Evolutionary conservation across 345 rosid genomes (phyloP), one percentile per base, ranked within the genome.

Genomic region (Bruguiera gymnorhiza): DNA sequence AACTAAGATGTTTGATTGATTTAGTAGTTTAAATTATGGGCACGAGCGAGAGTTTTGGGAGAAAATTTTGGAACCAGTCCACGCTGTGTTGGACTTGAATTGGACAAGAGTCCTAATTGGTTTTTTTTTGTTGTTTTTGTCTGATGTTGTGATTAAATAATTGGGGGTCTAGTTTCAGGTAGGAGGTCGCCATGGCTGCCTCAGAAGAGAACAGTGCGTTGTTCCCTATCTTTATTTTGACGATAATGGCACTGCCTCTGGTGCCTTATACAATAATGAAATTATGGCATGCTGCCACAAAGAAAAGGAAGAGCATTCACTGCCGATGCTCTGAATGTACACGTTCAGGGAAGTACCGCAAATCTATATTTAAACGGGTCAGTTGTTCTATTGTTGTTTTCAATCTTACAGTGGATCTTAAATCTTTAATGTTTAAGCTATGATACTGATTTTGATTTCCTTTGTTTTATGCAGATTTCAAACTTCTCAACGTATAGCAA

Each of bases 141-240:
- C 15, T 31, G 43, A 50, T 32, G 13, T 18, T 48, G 29, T 9
- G 26, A 56, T 11, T 56, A n/a, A 24, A 6, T 7, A 56, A 56
- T 27, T 24, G 19, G 60, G 18, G 30, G 30, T 24, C 11, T 27
- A 9, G 34, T 70, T 36, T 20, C 32, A 62, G 70, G 54, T 70
- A 66, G 66, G 70, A 59, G 61, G 15, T 55, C 19, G 34, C 62
- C 68, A 95, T 95, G 98, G 98, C 96, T 71, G 91, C 96, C 19
- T 84, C 97, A 0, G 97, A 96, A 75, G 99, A 96, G 86, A 96
- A 75, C 68, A 81, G 94, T 71, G 84, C 91, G 0, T 62, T 92
- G 85, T 96, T 96, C 82, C 99, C 99, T 6, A 96, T 92, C 74
- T 96, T 96, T 73, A 88, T 96, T 68, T 83, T 96, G 84, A 96